phyloP scores from a whole-genome alignment of 1,139 yeast species.

The Pichia sp. region DNA sequence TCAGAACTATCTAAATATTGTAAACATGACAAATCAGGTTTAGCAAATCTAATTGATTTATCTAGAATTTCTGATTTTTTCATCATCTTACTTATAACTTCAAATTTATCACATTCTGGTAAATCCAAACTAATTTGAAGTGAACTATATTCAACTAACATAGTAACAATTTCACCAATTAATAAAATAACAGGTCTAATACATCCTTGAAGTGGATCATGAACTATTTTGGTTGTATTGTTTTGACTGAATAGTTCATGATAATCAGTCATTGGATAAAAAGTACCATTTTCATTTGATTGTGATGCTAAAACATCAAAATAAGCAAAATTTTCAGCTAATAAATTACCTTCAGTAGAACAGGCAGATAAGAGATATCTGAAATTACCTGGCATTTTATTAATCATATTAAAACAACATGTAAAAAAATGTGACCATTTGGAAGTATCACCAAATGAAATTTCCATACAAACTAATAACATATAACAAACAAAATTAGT shows the following conservation, averaged over 20 bases:
- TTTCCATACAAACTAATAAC: slow-evolving; percentile 33
- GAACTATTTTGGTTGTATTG: slow-evolving; percentile 15
- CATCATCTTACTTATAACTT: slow-evolving; percentile 17
- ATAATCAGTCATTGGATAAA: slow-evolving; percentile 35
- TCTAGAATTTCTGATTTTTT: slow-evolving; percentile 30
- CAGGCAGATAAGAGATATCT: slow-evolving; percentile 26
- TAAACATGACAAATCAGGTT: slow-evolving; percentile 39
- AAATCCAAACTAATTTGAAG: slow-evolving; percentile 18
- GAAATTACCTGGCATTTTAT: slow-evolving; percentile 30
- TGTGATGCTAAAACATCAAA: slow-evolving; percentile 39
- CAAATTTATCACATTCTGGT: slow-evolving; percentile 22
- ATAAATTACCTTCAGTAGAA: slow-evolving; percentile 34
- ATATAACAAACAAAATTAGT: slow-evolving; percentile 31
- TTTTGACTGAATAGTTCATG: slow-evolving; percentile 21
- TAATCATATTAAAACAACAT: slow-evolving; percentile 30
- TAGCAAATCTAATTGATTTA: slow-evolving; percentile 33
- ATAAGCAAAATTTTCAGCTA: slow-evolving; percentile 39
- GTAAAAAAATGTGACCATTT: slow-evolving; percentile 34
- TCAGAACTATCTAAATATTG: slow-evolving; percentile 34
- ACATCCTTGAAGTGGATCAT: slow-evolving; percentile 44
- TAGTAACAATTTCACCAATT: slow-evolving; percentile 38
- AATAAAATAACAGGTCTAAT: slow-evolving; percentile 36
- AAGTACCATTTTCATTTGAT: slow-evolving; percentile 36
- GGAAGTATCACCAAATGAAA: slow-evolving; percentile 33
- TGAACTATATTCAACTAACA: slow-evolving; percentile 21